Conservation (phyloP, 1,139 yeast genomes). For the Hyphopichia burtonii region DNA sequence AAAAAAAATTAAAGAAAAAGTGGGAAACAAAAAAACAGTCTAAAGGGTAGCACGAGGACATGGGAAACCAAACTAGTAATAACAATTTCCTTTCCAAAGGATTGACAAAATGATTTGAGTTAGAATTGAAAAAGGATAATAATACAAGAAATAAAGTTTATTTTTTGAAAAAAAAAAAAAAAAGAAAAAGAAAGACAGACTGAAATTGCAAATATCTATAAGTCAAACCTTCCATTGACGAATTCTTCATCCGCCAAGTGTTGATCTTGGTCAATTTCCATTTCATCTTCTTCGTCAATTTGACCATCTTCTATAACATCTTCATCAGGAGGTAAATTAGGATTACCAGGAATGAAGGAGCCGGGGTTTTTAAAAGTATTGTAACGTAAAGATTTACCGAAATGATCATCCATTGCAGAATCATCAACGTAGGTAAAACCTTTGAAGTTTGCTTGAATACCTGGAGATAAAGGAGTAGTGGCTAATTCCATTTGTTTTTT, state of each 20-base stretch:
- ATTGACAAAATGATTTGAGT: not conserved
- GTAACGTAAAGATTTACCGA: slow-evolving; percentile 47
- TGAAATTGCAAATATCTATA: slow-evolving; percentile 30
- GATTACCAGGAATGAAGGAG: slow-evolving; percentile 75
- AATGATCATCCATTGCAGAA: slow-evolving; percentile 87
- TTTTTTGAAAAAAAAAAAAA: not conserved
- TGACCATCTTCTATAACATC: slow-evolving; percentile 78
- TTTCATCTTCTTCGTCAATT: slow-evolving; percentile 56
- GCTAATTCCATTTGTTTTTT: slow-evolving; percentile 65
- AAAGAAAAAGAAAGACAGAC: not conserved
- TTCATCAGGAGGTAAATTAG: slow-evolving; percentile 77
- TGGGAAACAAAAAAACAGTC: too few relatives aligned
- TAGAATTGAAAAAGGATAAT: not conserved
- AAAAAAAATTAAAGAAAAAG: not conserved
- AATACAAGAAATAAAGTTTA: slow-evolving; percentile 1
- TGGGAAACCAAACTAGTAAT: not conserved
- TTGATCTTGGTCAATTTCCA: slow-evolving; percentile 52
- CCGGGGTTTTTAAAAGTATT: slow-evolving; percentile 60
- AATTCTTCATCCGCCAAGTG: slow-evolving; percentile 64
- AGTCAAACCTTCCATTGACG: slow-evolving; percentile 86
- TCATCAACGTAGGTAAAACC: slow-evolving; percentile 97
- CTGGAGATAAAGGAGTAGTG: slow-evolving; percentile 87
- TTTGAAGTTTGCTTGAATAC: slow-evolving; percentile 91
- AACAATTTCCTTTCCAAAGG: not conserved
- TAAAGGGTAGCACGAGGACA: not conserved